These are phyloP conservation scores for Glycine tomentella DNA, from an alignment of 306 rosid genomes.

Conservation along the genomic window DNA sequence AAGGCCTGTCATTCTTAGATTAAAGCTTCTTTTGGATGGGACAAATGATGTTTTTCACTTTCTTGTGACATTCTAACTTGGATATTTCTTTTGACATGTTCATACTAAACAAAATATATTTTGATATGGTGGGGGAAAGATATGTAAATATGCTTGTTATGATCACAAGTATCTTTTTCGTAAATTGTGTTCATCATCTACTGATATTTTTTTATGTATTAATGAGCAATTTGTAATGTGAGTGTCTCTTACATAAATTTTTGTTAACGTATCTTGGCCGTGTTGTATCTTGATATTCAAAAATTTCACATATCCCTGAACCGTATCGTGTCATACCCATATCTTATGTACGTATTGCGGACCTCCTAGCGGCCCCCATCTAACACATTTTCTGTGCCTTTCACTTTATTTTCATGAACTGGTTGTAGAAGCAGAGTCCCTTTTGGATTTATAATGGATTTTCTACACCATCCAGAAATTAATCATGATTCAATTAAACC, in stretches of 20 bases:
- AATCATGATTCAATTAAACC: not conserved
- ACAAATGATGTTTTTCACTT: not conserved
- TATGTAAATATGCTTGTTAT: not conserved
- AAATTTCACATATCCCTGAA: too few relatives aligned
- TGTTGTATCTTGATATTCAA: not conserved
- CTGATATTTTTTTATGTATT: not conserved
- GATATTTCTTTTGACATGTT: not conserved
- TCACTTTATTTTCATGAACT: not conserved
- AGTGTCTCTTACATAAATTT: not conserved
- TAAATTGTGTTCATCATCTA: slow-evolving; percentile 1
- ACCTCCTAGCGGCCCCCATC: not conserved
- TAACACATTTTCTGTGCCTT: not conserved
- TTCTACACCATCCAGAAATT: slow-evolving; percentile 8
- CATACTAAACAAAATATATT: not conserved
- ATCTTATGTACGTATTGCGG: not conserved
- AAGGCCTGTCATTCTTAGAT: not conserved
- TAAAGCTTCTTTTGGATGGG: not conserved
- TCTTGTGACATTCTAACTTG: not conserved
- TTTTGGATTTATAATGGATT: slow-evolving; percentile 7
- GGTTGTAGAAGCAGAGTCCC: not conserved
- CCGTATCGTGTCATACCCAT: not conserved
- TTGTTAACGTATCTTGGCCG: not conserved
- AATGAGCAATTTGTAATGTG: not conserved
- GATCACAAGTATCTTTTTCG: not conserved
- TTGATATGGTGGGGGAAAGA: not conserved